Evolutionary conservation across 139 green algal genomes (phyloP).

Genomic region (Astrephomene gubernaculifera): DNA sequence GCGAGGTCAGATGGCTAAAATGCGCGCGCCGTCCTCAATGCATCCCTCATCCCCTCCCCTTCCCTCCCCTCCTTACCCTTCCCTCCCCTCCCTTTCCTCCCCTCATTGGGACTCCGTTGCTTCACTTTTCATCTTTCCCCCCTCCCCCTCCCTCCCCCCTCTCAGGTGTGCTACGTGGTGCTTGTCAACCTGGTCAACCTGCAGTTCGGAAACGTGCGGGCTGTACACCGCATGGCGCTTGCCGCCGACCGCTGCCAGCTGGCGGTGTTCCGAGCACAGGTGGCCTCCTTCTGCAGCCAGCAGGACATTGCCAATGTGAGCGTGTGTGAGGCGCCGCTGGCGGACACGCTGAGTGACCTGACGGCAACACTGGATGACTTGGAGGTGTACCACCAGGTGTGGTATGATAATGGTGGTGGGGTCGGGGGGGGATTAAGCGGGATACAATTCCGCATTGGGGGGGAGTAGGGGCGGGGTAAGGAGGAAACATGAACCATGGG

Average conservation of each 20-base stretch:
- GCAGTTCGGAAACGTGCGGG: background rate
- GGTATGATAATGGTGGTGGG: too few species aligned
- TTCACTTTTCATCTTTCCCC: too few species aligned
- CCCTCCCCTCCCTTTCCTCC: too few species aligned
- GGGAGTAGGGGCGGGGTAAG: too few species aligned
- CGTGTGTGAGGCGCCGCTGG: background rate
- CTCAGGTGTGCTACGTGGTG: conserved; percentile 9
- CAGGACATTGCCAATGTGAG: background rate
- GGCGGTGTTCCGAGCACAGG: background rate
- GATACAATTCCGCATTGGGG: too few species aligned
- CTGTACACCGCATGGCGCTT: conserved; percentile 27
- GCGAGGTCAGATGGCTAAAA: too few species aligned
- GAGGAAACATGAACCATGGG: too few species aligned
- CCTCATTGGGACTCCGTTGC: too few species aligned
- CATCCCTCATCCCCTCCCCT: too few species aligned
- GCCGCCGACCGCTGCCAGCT: conserved; percentile 14
- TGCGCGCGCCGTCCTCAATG: too few species aligned
- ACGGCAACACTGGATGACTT: background rate
- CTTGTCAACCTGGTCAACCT: background rate
- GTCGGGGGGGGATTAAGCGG: too few species aligned
- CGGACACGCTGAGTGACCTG: background rate
- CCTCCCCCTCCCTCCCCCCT: background rate
- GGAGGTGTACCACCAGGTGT: conserved; percentile 31
- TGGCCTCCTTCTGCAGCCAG: conserved; percentile 1
- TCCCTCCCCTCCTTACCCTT: too few species aligned